phyloP scores from a whole-genome alignment of 192 early-diverging fungal genomes.

The Backusella australiensis region DNA sequence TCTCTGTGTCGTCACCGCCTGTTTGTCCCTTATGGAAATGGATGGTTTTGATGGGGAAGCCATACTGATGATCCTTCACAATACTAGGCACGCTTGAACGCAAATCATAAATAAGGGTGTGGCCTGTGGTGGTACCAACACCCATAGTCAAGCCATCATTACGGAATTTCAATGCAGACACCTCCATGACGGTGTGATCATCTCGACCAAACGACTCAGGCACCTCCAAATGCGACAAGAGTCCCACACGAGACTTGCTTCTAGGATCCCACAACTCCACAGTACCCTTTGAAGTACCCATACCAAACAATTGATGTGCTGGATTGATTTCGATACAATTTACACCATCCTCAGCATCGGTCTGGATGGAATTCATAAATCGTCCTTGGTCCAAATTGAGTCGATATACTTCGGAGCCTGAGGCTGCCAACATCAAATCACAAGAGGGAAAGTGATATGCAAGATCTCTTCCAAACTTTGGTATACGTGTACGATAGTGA shows the following conservation, averaged over 20 bases:
- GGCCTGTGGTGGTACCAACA: slow-evolving; percentile 89
- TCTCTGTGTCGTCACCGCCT: slow-evolving; percentile 43
- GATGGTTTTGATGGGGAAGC: slow-evolving; percentile 86
- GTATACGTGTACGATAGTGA: slow-evolving; percentile 92
- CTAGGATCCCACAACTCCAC: slow-evolving; percentile 98
- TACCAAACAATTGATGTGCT: slow-evolving; percentile 89
- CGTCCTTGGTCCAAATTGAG: slow-evolving; percentile 92
- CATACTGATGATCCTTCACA: slow-evolving; percentile 98
- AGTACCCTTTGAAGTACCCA: slow-evolving; percentile 83
- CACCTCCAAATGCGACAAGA: slow-evolving; percentile 53
- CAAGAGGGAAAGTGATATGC: slow-evolving; percentile 91
- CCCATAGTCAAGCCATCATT: slow-evolving; percentile 83
- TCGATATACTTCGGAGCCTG: slow-evolving; percentile 81
- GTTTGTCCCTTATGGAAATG: slow-evolving; percentile 68
- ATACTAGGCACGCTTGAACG: slow-evolving; percentile 77
- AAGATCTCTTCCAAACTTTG: slow-evolving; percentile 90
- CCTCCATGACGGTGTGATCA: slow-evolving; percentile 48
- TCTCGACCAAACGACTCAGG: slow-evolving; percentile 30
- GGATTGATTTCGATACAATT: slow-evolving; percentile 80
- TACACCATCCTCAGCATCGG: slow-evolving; percentile 61
- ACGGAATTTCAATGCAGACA: slow-evolving; percentile 79
- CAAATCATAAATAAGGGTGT: slow-evolving; percentile 92
- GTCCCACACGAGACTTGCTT: slow-evolving; percentile 69
- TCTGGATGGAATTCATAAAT: slow-evolving; percentile 83
- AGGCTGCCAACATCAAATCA: slow-evolving; percentile 82